A percentile compares a stretch with the other conserved stretches of the same genome.
Evolutionary conservation across 352 stramenopile genomes (phyloP).

Genomic region (Thalassiosira hispida): DNA sequence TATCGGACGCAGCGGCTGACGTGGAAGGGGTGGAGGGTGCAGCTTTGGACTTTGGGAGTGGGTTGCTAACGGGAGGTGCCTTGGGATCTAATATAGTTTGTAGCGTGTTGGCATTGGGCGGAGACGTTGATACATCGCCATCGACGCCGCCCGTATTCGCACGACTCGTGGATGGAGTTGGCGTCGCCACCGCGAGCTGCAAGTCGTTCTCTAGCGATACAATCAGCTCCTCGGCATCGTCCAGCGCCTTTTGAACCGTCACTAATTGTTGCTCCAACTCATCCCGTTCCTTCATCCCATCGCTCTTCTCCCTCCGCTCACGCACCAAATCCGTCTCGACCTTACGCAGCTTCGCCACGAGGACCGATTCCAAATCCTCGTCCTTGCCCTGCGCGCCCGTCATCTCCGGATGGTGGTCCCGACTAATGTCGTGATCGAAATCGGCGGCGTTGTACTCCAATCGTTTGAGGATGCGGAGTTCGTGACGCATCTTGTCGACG

Average conservation of each 20-base stretch:
- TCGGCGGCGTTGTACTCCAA: slow-evolving; percentile 86
- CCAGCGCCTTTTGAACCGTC: slow-evolving; percentile 61
- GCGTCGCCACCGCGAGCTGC: slow-evolving; percentile 63
- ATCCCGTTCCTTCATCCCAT: slow-evolving; percentile 54
- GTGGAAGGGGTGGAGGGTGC: background rate
- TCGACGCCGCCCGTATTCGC: background rate
- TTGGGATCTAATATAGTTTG: slow-evolving; percentile 76
- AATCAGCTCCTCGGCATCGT: slow-evolving; percentile 68
- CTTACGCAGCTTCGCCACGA: slow-evolving; percentile 75
- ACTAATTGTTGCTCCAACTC: slow-evolving; percentile 55
- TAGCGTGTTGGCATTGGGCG: slow-evolving; percentile 59
- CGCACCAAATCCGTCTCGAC: slow-evolving; percentile 78
- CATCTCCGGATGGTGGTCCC: slow-evolving; percentile 71
- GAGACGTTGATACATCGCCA: slow-evolving; percentile 15
- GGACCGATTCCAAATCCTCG: slow-evolving; percentile 81
- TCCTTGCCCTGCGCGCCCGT: slow-evolving; percentile 59
- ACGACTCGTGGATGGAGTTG: slow-evolving; percentile 16
- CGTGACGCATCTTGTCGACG: slow-evolving; percentile 88
- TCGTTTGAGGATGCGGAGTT: slow-evolving; percentile 92
- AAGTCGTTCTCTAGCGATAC: slow-evolving; percentile 77
- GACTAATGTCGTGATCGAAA: slow-evolving; percentile 86
- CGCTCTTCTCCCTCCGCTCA: slow-evolving; percentile 66
- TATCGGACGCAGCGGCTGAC: slow-evolving; percentile 52
- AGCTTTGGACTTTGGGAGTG: background rate
- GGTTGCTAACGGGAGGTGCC: slow-evolving; percentile 33